Evolutionary conservation across 495 filamentous ascomycete genomes (phyloP), one percentile per base, ranked within the genome.

Genomic region (Parmelia sp.): DNA sequence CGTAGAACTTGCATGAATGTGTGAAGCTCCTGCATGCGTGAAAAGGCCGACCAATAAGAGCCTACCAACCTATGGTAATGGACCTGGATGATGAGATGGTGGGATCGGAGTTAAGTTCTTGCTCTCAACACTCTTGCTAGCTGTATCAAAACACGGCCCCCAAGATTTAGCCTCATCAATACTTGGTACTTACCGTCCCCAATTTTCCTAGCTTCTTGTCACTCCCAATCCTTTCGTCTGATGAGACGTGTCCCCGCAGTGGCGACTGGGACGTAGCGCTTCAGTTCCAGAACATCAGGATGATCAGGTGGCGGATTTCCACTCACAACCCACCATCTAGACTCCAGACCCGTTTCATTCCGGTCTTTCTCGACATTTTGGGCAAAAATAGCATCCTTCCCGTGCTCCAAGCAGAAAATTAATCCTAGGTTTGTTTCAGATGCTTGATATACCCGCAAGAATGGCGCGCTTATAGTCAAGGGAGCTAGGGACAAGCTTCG

Each of bases 381-480:
- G 36, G 61, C 44, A 57, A 57, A 45, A 63, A 57, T 57, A 63
- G 61, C 51, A 63, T 37, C 39, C 40, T 40, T 44, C n/a, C 51
- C 51, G 49, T 56, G 49, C 27, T 55, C 42, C 47, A 62, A 42
- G 61, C 49, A 42, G 21, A 29, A n/a, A 33, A 17, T 45, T 37
- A 23, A 10, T 31, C 27, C 37, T 64, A 44, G 42, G 27, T n/a
- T 9, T 23, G 62, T 64, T 64, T 64, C 62, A 59, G 14, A 42
- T 64, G 27, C 31, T 37, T 40, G 31, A 56, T 57, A 53, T n/a
- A 59, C 27, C 51, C 56, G 62, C 44, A 10, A 29, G 42, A 64
- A 27, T 57, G 62, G 62, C 35, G 62, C 62, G 62, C 62, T 64
- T 64, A 53, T 59, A 60, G 19, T 17, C 5, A 39, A 42, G 35